These are phyloP conservation scores for Chlorella sorokiniana DNA, from an alignment of 139 green algal genomes.

Conservation along the genomic window DNA sequence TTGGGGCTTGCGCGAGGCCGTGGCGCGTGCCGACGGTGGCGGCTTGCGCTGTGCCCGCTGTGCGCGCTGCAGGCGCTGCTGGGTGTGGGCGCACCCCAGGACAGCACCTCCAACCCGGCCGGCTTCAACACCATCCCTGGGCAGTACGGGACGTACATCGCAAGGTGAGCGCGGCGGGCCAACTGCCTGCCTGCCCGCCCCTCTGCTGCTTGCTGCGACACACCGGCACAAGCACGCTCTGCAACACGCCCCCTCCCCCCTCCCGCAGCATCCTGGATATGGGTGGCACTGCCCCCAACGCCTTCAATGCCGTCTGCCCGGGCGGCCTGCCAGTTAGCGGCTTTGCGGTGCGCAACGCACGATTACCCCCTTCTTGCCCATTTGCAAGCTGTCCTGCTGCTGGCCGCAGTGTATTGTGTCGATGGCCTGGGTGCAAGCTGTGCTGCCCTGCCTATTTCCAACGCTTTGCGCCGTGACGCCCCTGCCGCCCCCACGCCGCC, in stretches of 20 bases:
- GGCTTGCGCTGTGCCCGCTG: neutral
- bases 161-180: neutral
- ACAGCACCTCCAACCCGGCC: neutral
- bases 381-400: too few relatives aligned
- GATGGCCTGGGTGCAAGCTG: neutral
- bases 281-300: neutral
- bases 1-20: too few relatives aligned
- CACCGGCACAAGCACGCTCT: too few relatives aligned
- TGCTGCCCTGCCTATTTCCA: neutral
- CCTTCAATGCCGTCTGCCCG: neutral
- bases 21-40: too few relatives aligned
- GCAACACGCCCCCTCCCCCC: neutral
- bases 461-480: neutral
- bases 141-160: neutral
- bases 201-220: too few relatives aligned
- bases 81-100: neutral
- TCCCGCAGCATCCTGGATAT: neutral
- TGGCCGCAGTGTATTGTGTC: too few relatives aligned
- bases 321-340: neutral
- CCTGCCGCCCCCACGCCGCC: neutral
- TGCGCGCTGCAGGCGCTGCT: neutral
- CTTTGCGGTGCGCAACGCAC: neutral
- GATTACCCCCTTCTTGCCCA: too few relatives aligned
- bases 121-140: neutral
- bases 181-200: neutral